These are phyloP conservation scores for Salvia rosmarinus DNA, from an alignment of 257 asterid genomes.

Conservation along the genomic window DNA sequence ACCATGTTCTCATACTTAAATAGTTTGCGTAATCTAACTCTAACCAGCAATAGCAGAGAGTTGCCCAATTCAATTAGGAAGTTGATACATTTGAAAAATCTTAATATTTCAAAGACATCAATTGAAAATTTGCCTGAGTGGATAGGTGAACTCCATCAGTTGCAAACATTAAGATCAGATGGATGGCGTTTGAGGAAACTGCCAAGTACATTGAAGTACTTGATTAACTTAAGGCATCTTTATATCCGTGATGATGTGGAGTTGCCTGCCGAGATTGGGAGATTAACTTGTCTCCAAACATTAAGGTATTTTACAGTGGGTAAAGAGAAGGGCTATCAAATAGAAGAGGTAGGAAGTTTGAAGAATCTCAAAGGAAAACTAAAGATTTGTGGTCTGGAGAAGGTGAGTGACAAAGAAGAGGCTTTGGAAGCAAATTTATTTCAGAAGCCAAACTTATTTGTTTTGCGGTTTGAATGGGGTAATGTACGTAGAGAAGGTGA, in stretches of 20 bases:
- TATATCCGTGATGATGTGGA: no score
- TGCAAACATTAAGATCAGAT: conserved; percentile 23
- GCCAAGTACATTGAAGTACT: no score
- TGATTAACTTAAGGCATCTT: no score
- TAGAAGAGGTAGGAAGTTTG: background rate
- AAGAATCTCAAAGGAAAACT: background rate
- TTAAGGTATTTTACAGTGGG: background rate
- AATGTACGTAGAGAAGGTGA: background rate
- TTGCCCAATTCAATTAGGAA: background rate
- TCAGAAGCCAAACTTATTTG: background rate
- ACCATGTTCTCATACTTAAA: background rate
- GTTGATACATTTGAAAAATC: background rate
- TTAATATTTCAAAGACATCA: background rate
- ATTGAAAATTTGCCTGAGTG: background rate
- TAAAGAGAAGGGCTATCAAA: background rate
- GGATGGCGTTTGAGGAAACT: background rate
- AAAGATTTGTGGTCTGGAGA: background rate
- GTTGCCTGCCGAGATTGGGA: background rate
- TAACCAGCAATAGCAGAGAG: background rate
- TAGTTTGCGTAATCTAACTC: background rate
- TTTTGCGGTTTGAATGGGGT: background rate
- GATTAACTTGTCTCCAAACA: background rate
- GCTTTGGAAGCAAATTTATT: background rate
- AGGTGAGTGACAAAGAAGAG: background rate
- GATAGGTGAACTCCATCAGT: conserved; percentile 2